phyloP scores from a whole-genome alignment of 371 early-diverging fungal species.

The Mucor saturninus region DNA sequence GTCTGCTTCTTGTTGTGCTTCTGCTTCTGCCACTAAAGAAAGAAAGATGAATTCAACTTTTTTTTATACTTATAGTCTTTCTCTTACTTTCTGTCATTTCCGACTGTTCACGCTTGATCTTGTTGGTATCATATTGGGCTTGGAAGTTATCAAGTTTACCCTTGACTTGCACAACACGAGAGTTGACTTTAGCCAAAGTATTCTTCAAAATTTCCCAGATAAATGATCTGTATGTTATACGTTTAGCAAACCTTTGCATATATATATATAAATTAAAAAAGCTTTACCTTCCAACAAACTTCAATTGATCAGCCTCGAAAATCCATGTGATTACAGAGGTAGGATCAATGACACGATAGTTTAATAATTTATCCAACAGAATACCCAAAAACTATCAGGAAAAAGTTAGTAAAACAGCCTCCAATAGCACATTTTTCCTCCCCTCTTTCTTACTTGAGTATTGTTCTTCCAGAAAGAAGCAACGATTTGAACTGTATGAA shows the following conservation, averaged over 20 bases:
- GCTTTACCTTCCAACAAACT: constrained; percentile 57
- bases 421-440: neutral
- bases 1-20: constrained; percentile 56
- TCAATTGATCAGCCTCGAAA: constrained; percentile 63
- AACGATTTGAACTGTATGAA: constrained; percentile 77
- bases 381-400: constrained; percentile 77
- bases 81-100: constrained; percentile 41
- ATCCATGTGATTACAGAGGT: constrained; percentile 79
- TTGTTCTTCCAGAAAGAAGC: constrained; percentile 85
- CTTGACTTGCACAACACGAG: constrained; percentile 79
- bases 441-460: constrained; percentile 55
- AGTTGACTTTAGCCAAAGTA: constrained; percentile 80
- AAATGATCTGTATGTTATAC: constrained; percentile 47
- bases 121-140: constrained; percentile 42
- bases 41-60: neutral
- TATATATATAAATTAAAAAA: neutral
- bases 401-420: neutral
- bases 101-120: constrained; percentile 32
- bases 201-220: constrained; percentile 82
- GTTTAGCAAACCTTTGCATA: neutral
- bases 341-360: constrained; percentile 91
- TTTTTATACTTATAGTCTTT: neutral
- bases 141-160: constrained; percentile 52
- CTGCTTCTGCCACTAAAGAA: constrained; percentile 46
- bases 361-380: constrained; percentile 87